Evolutionary conservation across 208 protist genomes (phyloP).

Genomic region (Trypanosomatidae sp.): DNA sequence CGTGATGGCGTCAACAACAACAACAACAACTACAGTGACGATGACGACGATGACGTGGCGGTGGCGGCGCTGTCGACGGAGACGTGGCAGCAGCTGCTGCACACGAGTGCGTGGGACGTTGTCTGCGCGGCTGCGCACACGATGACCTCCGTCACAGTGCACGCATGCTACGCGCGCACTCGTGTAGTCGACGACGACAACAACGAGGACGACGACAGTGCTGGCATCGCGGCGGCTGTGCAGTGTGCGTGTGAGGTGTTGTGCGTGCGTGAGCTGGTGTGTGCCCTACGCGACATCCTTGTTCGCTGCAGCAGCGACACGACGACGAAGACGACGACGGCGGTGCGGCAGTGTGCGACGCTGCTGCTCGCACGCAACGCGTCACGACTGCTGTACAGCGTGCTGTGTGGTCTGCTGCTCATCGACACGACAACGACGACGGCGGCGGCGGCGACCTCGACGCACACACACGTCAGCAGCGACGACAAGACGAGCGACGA

Average conservation of each 20-base stretch:
- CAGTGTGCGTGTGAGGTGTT: too few relatives aligned
- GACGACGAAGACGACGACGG: not conserved
- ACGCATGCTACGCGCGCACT: slow-evolving; percentile 3
- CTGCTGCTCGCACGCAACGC: slow-evolving; percentile 33
- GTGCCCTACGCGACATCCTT: not conserved
- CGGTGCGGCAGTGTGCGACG: slow-evolving; percentile 10
- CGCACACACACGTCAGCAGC: not conserved
- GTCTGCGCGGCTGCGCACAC: slow-evolving; percentile 16
- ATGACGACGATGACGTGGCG: too few relatives aligned
- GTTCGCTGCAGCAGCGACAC: not conserved
- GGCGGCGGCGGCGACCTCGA: not conserved
- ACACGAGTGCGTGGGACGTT: slow-evolving; percentile 27
- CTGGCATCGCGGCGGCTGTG: too few relatives aligned
- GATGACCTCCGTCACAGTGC: too few relatives aligned
- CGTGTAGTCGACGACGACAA: not conserved
- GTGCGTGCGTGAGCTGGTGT: too few relatives aligned
- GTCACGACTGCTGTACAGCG: slow-evolving; percentile 36
- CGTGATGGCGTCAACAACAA: too few relatives aligned
- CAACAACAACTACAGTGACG: too few relatives aligned
- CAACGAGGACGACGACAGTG: too few relatives aligned
- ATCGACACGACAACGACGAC: not conserved
- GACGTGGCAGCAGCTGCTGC: slow-evolving; percentile 14
- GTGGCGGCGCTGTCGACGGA: too few relatives aligned
- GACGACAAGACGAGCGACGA: too few relatives aligned
- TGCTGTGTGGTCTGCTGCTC: slow-evolving; percentile 25